Percentiles rank a stretch among this genome's conserved stretches.
Evolutionary conservation across 1,284 basidiomycete genomes (phyloP).

Genomic region (Ustilago loliicola): DNA sequence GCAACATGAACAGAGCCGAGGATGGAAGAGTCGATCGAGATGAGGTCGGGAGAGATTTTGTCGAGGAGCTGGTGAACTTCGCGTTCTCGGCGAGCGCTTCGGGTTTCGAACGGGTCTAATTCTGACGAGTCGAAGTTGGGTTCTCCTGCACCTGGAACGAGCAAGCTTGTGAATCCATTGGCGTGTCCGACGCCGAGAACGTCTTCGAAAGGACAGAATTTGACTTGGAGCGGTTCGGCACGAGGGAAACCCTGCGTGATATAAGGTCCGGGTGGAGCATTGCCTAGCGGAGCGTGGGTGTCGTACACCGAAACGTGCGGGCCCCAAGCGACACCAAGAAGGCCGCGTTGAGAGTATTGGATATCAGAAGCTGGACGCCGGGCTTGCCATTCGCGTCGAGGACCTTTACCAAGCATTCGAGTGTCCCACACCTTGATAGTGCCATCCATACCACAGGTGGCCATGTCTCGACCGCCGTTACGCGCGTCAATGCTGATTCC

Average conservation of each 20-base stretch:
- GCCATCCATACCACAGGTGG: slow-evolving; percentile 88
- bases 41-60: slow-evolving; percentile 96
- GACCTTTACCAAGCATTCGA: slow-evolving; percentile 87
- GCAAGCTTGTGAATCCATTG: slow-evolving; percentile 83
- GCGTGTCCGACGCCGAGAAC: slow-evolving; percentile 81
- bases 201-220: slow-evolving; percentile 88
- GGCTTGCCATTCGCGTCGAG: slow-evolving; percentile 83
- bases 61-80: slow-evolving; percentile 92
- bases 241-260: slow-evolving; percentile 65
- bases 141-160: slow-evolving; percentile 93
- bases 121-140: slow-evolving; percentile 94
- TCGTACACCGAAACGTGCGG: slow-evolving; percentile 78
- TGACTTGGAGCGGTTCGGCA: slow-evolving; percentile 79
- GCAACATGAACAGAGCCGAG: slow-evolving; percentile 66
- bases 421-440: slow-evolving; percentile 95
- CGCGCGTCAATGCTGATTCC: slow-evolving; percentile 84
- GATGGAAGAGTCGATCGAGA: slow-evolving; percentile 87
- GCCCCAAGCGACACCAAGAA: slow-evolving; percentile 86
- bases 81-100: slow-evolving; percentile 84
- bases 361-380: slow-evolving; percentile 72
- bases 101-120: slow-evolving; percentile 93
- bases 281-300: slow-evolving; percentile 51
- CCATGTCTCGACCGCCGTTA: slow-evolving; percentile 85
- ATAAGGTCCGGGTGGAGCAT: slow-evolving; percentile 74
- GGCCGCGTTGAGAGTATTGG: slow-evolving; percentile 78